Conservation (phyloP, 177 flowering plant species). For the Telopea speciosissima region DNA sequence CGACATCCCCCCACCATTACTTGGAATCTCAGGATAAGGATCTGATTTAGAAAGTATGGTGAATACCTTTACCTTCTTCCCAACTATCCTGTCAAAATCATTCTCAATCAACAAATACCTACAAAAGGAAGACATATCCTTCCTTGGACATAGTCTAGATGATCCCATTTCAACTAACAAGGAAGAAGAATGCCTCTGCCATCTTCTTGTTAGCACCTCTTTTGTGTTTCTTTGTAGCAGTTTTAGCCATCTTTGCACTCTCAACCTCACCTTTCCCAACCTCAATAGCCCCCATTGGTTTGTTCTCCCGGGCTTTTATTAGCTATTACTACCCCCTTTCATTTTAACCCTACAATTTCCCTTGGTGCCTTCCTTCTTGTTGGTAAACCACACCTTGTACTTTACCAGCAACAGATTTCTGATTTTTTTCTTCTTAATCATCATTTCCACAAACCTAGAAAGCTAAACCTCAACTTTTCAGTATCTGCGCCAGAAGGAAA, state of each 20-base stretch:
- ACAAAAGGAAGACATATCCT: conserved; percentile 6
- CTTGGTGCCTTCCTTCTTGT: not conserved
- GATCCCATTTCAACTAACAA: not conserved
- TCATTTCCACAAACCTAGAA: not conserved
- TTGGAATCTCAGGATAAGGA: not conserved
- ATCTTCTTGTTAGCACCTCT: conserved; percentile 8
- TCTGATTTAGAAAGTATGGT: not conserved
- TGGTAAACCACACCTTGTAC: not conserved
- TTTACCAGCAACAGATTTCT: not conserved
- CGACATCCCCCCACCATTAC: not conserved
- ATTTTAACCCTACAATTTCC: no score
- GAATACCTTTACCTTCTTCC: conserved; percentile 13
- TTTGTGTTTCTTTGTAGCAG: not conserved
- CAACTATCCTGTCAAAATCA: conserved; percentile 9
- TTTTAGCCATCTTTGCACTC: not conserved
- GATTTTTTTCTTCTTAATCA: not conserved
- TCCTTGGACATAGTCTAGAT: conserved; percentile 10
- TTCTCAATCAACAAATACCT: conserved; percentile 7
- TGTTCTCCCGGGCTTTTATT: no score
- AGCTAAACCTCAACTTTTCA: not conserved
- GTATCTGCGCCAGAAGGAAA: not conserved
- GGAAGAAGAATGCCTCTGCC: not conserved
- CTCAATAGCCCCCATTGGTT: no score
- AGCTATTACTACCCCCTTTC: no score
- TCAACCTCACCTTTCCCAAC: not conserved